A percentile compares a stretch with the other conserved stretches of the same genome.
phyloP scores from a whole-genome alignment of 202 grass and related monocot genomes.

The Digitaria exilis region DNA sequence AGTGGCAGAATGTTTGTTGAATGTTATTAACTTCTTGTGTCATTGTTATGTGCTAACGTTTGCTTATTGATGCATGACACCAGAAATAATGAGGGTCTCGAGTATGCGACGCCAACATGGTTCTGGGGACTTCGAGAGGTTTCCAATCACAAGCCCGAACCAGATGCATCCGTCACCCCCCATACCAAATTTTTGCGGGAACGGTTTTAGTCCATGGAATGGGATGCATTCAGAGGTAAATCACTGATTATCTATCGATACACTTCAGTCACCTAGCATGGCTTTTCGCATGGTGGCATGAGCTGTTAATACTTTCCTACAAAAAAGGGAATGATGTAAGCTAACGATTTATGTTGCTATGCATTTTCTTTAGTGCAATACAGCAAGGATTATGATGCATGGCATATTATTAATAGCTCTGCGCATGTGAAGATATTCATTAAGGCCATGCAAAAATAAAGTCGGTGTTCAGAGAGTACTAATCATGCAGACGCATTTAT shows the following conservation, averaged over 20 bases:
- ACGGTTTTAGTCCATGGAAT: slow-evolving; percentile 69
- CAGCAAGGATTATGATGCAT: background rate
- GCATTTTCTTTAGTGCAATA: background rate
- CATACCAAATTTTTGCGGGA: slow-evolving; percentile 66
- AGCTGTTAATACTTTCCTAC: slow-evolving; percentile 12
- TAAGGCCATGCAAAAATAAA: background rate
- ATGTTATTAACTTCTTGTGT: slow-evolving; percentile 9
- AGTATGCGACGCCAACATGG: slow-evolving; percentile 59
- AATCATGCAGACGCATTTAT: background rate
- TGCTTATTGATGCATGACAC: slow-evolving; percentile 32
- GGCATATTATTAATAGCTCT: slow-evolving; percentile 12
- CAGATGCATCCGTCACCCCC: slow-evolving; percentile 67
- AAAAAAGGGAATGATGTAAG: background rate
- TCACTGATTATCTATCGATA: background rate
- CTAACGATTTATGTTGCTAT: background rate
- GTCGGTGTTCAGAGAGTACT: slow-evolving; percentile 3
- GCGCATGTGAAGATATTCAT: background rate
- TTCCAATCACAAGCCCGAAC: slow-evolving; percentile 60
- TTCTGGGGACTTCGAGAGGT: slow-evolving; percentile 60
- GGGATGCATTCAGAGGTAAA: slow-evolving; percentile 73
- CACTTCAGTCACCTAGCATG: slow-evolving; percentile 11
- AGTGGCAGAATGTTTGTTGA: slow-evolving; percentile 18
- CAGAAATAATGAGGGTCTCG: slow-evolving; percentile 91
- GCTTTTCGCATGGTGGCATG: background rate
- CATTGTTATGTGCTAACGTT: slow-evolving; percentile 37